These are phyloP conservation scores for Sphaerulina vaccinii DNA, from an alignment of 2,329 filamentous ascomycete species.

Conservation along the genomic window DNA sequence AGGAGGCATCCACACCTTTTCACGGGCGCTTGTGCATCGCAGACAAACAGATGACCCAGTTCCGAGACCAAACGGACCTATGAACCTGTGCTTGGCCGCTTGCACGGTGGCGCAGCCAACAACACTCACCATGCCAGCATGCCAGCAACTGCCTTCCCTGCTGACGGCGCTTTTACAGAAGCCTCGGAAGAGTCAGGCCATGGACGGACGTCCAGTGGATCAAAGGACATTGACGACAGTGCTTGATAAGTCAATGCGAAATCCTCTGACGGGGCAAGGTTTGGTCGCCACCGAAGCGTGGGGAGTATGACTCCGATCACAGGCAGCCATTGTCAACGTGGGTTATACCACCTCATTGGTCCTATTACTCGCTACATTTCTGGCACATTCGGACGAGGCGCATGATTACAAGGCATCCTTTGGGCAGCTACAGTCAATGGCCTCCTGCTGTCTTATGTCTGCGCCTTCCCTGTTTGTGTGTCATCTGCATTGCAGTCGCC, in stretches of 20 bases:
- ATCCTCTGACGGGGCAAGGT: too few relatives aligned
- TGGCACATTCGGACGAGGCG: conserved; percentile 11
- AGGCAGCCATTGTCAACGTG: conserved; percentile 12
- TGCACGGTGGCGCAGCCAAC: conserved; percentile 18
- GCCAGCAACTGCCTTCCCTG: neutral
- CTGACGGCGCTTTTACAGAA: conserved; percentile 1
- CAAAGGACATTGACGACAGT: conserved; percentile 2
- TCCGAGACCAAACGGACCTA: conserved; percentile 5
- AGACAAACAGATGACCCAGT: conserved; percentile 25
- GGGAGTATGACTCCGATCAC: conserved; percentile 8
- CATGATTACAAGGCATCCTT: conserved; percentile 12
- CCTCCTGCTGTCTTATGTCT: conserved; percentile 19
- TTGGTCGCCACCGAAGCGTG: conserved; percentile 10
- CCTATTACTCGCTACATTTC: conserved; percentile 11
- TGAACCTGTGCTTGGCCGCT: neutral
- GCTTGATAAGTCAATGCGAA: too few relatives aligned
- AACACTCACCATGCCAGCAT: conserved; percentile 6
- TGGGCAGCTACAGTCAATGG: conserved; percentile 12
- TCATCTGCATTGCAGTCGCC: conserved; percentile 22
- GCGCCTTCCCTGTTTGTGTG: conserved; percentile 19
- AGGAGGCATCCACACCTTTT: too few relatives aligned
- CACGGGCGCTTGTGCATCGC: too few relatives aligned
- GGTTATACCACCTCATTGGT: conserved; percentile 5
- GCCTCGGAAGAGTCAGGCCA: conserved; percentile 1
- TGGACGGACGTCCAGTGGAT: conserved; percentile 4